Conservation (phyloP, 345 rosid genomes). For the Citrus sinensis region DNA sequence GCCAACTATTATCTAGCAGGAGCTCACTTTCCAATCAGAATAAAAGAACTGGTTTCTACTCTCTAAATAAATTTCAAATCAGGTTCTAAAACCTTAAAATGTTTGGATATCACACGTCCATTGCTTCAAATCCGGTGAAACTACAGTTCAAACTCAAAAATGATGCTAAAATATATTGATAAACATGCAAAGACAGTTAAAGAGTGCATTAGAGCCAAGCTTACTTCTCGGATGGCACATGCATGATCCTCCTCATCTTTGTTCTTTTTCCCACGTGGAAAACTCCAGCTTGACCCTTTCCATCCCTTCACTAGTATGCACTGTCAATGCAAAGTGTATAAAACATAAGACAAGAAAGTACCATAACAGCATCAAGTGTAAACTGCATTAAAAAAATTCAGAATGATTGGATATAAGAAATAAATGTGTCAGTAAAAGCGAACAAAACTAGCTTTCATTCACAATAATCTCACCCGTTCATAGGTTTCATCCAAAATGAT, state of each 20-base stretch:
- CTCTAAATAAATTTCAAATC: neutral
- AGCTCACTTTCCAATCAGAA: neutral
- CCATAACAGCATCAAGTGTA: neutral
- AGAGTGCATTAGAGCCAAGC: constrained; percentile 10
- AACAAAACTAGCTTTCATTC: neutral
- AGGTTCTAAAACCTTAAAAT: neutral
- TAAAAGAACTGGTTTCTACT: constrained; percentile 4
- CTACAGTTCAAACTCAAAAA: constrained; percentile 6
- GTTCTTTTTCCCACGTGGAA: constrained; percentile 98
- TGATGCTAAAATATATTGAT: neutral
- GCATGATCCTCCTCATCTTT: constrained; percentile 98
- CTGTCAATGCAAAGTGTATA: constrained; percentile 32
- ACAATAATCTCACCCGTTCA: constrained; percentile 70
- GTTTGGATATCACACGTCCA: neutral
- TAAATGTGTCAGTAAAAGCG: neutral
- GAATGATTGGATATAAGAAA: neutral
- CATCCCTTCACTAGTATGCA: constrained; percentile 96
- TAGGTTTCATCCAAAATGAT: constrained; percentile 90
- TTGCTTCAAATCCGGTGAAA: neutral
- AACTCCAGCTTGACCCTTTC: constrained; percentile 99
- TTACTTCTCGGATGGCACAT: constrained; percentile 94
- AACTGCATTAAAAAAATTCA: neutral
- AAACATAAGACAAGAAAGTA: constrained; percentile 3
- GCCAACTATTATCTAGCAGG: neutral
- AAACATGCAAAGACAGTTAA: neutral